These are phyloP conservation scores for Tetracladium marchalianum DNA, from an alignment of 495 filamentous ascomycete genomes.

Conservation along the genomic window DNA sequence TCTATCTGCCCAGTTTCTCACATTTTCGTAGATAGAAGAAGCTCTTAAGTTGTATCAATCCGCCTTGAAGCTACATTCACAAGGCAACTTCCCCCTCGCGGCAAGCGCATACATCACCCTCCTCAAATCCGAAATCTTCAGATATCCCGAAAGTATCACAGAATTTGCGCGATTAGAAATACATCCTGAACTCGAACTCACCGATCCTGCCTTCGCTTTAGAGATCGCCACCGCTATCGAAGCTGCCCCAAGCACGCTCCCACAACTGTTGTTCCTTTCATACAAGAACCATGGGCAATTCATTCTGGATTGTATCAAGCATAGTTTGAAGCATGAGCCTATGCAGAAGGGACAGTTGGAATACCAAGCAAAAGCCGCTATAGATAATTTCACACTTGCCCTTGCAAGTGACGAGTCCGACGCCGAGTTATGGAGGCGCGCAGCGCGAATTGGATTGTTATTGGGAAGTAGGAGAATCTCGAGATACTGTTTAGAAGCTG, in stretches of 20 bases:
- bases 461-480: slow-evolving; percentile 66
- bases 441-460: slow-evolving; percentile 66
- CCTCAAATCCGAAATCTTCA: slow-evolving; percentile 88
- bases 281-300: slow-evolving; percentile 96
- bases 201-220: slow-evolving; percentile 25
- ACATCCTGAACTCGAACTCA: slow-evolving; percentile 43
- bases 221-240: slow-evolving; percentile 44
- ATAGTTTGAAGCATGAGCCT: slow-evolving; percentile 32
- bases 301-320: slow-evolving; percentile 59
- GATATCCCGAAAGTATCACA: slow-evolving; percentile 71
- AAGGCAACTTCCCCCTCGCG: slow-evolving; percentile 74
- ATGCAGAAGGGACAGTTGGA: slow-evolving; percentile 26
- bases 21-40: slow-evolving; percentile 61
- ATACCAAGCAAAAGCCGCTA: slow-evolving; percentile 31
- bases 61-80: slow-evolving; percentile 84
- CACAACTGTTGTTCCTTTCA: slow-evolving; percentile 82
- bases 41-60: slow-evolving; percentile 90
- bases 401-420: slow-evolving; percentile 88
- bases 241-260: slow-evolving; percentile 65
- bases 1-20: not conserved
- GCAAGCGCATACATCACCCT: slow-evolving; percentile 74
- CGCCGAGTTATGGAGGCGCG: slow-evolving; percentile 84
- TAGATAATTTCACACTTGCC: slow-evolving; percentile 61
- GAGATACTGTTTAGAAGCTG: slow-evolving; percentile 84
- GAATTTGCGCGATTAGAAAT: slow-evolving; percentile 60